A percentile compares a stretch with the other conserved stretches of the same genome.
These are phyloP conservation scores for Rutstroemia sp. DNA, from an alignment of 2,329 filamentous ascomycete genomes.

Conservation along the genomic window DNA sequence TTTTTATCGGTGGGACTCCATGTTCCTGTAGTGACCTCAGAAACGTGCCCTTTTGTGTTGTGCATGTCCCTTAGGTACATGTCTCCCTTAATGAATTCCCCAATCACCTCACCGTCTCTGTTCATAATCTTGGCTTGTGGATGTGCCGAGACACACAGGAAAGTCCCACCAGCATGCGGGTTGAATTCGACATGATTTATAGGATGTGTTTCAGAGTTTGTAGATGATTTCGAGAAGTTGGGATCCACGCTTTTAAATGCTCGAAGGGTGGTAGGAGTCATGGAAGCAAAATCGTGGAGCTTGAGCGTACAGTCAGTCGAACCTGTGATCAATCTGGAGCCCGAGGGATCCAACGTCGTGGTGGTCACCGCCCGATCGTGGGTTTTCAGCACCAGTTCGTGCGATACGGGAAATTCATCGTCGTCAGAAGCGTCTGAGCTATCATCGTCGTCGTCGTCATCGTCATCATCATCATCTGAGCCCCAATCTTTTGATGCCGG, in stretches of 20 bases:
- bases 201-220: constrained; percentile 74
- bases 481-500: constrained; percentile 31
- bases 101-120: constrained; percentile 77
- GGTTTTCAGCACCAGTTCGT: constrained; percentile 87
- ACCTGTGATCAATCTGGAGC: constrained; percentile 78
- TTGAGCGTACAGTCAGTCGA: constrained; percentile 89
- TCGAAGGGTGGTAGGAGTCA: constrained; percentile 90
- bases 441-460: constrained; percentile 43
- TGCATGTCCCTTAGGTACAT: constrained; percentile 98
- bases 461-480: constrained; percentile 38
- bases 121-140: constrained; percentile 85
- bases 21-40: constrained; percentile 79
- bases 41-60: constrained; percentile 94
- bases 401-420: constrained; percentile 85
- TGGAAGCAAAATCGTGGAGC: constrained; percentile 88
- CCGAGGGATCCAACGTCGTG: constrained; percentile 75
- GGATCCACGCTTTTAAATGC: constrained; percentile 92
- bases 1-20: constrained; percentile 89
- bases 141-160: constrained; percentile 83
- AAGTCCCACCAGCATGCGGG: constrained; percentile 66
- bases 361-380: constrained; percentile 84
- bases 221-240: constrained; percentile 63
- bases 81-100: constrained; percentile 92
- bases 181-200: constrained; percentile 86
- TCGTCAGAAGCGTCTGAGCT: constrained; percentile 62